phyloP scores from a whole-genome alignment of 106 monocot species.

The Posidonia australis region DNA sequence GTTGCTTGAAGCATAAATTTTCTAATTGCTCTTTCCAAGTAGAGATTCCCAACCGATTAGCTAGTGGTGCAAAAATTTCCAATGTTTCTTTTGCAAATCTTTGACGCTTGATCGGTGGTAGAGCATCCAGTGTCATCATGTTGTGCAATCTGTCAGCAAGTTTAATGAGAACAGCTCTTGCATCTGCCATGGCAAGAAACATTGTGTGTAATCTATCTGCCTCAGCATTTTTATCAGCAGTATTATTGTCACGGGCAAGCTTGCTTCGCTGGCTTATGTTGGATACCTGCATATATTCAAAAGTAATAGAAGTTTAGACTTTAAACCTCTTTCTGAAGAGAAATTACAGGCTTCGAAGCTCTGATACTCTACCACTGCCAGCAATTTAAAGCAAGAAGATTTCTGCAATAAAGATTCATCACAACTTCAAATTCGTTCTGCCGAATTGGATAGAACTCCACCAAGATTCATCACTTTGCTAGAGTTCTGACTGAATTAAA shows the following conservation, averaged over 20 bases:
- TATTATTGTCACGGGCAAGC: constrained; percentile 89
- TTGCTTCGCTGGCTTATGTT: constrained; percentile 93
- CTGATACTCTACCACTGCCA: too few species aligned
- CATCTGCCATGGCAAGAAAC: constrained; percentile 98
- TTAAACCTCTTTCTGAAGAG: too few species aligned
- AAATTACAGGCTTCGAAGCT: too few species aligned
- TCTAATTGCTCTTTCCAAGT: constrained; percentile 93
- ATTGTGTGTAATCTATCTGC: constrained; percentile 90
- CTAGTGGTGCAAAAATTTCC: constrained; percentile 88
- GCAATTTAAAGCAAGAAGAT: too few species aligned
- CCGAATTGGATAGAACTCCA: too few species aligned
- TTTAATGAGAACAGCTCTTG: constrained; percentile 93
- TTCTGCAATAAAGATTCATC: too few species aligned
- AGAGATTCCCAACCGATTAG: constrained; percentile 72
- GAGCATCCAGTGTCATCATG: constrained; percentile 91
- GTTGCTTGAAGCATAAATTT: constrained; percentile 82
- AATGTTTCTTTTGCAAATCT: constrained; percentile 93
- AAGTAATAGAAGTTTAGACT: too few species aligned
- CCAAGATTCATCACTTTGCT: too few species aligned
- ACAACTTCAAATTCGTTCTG: too few species aligned
- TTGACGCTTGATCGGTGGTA: constrained; percentile 63
- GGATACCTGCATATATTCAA: constrained; percentile 51
- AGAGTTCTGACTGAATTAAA: too few species aligned
- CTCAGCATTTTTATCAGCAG: constrained; percentile 65
- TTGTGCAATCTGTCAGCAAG: constrained; percentile 94